Evolutionary conservation across 2,329 filamentous ascomycete genomes (phyloP), one percentile per base, ranked within the genome.

Genomic region (Aspergillus hortae): DNA sequence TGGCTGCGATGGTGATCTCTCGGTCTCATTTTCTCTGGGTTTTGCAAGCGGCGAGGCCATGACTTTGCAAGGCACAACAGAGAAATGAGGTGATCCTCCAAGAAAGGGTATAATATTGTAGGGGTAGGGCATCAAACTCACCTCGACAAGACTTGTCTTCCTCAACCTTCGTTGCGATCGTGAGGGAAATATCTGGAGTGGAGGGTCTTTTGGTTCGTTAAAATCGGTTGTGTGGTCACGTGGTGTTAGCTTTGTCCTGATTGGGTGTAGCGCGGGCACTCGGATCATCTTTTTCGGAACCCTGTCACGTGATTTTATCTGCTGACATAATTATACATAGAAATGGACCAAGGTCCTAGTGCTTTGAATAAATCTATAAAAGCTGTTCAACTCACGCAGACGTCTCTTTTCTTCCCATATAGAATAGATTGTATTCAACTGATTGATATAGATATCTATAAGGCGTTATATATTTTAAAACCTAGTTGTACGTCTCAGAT

Each of bases 71-170:
- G 7, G 27, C 9, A 9, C 27, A 11, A 30, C 27, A 11, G 7
- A 30, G 7, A 30, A 9, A 30, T 9, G 27, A 30, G 3, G 23
- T 17, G 21, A 32, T 44, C 23, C 17, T 15, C 10, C n/a, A 48
- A 41, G 17, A 23, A 23, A 32, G 14, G 47, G 27, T 5, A 41
- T 27, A 17, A 42, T 40, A 4, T 38, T 19, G 14, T 4, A 17
- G 9, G 47, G n/a, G 56, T 51, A 30, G 44, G 55, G 44, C 15
- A 4, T 41, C 46, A 11, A 58, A 68, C 78, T 69, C 65, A 82
- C 80, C 79, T 82, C 75, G 78, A 81, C 80, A 82, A 77, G 58
- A 62, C 64, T 73, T 82, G 79, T 82, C 79, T 80, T 82, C 80
- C 80, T 82, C 75, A 82, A 80, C 79, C 78, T 78, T 77, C 62